Evolutionary conservation across 306 rosid genomes (phyloP), one percentile per base, ranked within the genome.

Genomic region (Casuarina glauca): DNA sequence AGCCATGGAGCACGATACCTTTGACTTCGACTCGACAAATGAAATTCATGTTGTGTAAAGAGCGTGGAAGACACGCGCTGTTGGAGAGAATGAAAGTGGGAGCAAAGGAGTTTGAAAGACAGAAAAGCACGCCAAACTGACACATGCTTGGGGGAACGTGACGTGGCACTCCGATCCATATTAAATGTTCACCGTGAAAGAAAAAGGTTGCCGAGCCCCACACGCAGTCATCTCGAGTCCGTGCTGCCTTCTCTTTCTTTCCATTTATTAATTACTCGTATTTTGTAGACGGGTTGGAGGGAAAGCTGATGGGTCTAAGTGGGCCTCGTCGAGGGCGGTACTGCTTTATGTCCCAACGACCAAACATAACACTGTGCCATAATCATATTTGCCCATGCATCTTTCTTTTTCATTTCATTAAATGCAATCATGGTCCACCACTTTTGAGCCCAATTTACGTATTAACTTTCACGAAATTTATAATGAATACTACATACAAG

Each of bases 51-150:
- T 26, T 26, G 32, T 26, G 32, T 26, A 26, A 26, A 26, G 32
- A 26, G 32, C 32, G 32, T 26, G 32, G 32, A 0, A 0, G 32
- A 4, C 55, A 68, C 69, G 74, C 80, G 74, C 74, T 54, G 17
- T 42, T 4, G 1, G 80, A 17, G 46, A 32, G 74, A 1, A 68
- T 52, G 48, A 42, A 52, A 76, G 5, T 52, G 26, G 39, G n/a
- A 42, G 7, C 15, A 8, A 36, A 13, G 4, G 13, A 38, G 44
- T n/a, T 57, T 17, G 10, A 74, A 68, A 74, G 79, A 69, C 83
- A 69, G 62, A 16, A 80, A 74, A 75, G 75, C 79, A 58, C 57
- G 54, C 72, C 32, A 39, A 58, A 41, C 41, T 39, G 71, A 74
- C 76, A 70, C 70, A 44, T 5, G 42, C 75, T 36, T 54, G 32